Evolutionary conservation across 192 early-diverging fungal genomes (phyloP), one percentile per base, ranked within the genome.

Genomic region (Backusella tuberculispora): DNA sequence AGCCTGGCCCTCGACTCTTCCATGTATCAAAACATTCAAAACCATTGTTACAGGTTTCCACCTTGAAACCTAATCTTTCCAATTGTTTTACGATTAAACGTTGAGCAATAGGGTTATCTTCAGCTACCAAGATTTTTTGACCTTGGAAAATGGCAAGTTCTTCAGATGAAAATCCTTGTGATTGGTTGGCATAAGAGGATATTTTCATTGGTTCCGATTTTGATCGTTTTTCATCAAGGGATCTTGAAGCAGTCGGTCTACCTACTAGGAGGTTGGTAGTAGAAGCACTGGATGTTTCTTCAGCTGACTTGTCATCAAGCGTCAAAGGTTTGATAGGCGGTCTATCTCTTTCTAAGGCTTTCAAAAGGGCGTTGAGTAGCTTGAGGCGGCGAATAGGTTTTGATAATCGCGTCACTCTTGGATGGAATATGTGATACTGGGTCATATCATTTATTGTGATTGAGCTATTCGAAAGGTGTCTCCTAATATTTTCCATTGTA

Each of bases 31-130:
- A 45, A 26, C 69, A 71, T 8, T 67, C 69, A 40, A 72, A 72
- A 0, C 76, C 69, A 24, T 72, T 73, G 42, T 73, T 67, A 44
- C 70, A 71, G 34, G 64, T 67, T 42, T 68, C 69, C 5, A 71
- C 69, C 6, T 63, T n/a, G 46, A 77, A 71, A 17, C 70, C 70
- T 29, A 77, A n/a, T 41, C 47, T 67, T 14, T 19, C 44, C 63
- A 77, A 66, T 40, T 67, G 63, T 41, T 67, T 72, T 8, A 73
- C 71, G 42, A 72, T 64, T 3, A 77, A 21, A 24, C 80, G 80
- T 50, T 82, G 83, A 0, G 84, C 82, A 72, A 85, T 71, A 44
- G 69, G 15, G 42, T 85, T 84, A 66, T 69, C 76, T 67, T 77
- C 76, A 43, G 76, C 76, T 8, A 77, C 76, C 5, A 77, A 24